Evolutionary conservation across 108 stramenopile genomes (phyloP), one percentile per base, ranked within the genome.

Genomic region (Epithemia pelagica): DNA sequence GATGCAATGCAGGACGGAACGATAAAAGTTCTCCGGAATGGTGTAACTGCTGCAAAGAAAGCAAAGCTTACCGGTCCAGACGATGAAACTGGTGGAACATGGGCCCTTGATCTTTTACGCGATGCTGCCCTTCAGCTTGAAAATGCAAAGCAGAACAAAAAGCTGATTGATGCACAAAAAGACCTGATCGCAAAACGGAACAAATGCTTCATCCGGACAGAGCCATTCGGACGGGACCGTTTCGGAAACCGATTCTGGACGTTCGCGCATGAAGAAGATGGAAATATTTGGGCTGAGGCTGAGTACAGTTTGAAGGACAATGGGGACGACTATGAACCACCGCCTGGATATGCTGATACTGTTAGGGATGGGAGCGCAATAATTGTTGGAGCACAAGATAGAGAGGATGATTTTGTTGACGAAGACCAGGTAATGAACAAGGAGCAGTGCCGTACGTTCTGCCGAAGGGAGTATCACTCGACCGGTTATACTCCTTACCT

Each of bases 1-100:
- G 92, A 93, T 76, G 89, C 89, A 23, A 93, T 93, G 58, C 80
- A 82, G 31, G 92, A 93, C 74, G 92, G 92, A 24, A 93, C 92
- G n/a, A 82, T 93, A 22, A 93, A 89, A 70, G 81, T 84, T 21
- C 77, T 93, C 1, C 73, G 83, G 28, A 68, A 70, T 59, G 92
- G 89, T 23, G 87, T 93, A 51, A 78, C 80, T 46, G 59, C 76
- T 37, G 87, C 92, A 8, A 89, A 93, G 59, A 76, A 82, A 22
- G 89, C 89, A 28, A 78, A 76, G 30, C 75, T 93, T 10, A 79
- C 82, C 26, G 86, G 85, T 57, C 70, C 72, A 23, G 89, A 93
- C 65, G 82, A 86, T 7, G 70, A 79, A 28, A 90, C 85, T 23
- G 86, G 86, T 58, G 88, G 89, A 2, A 65, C 87, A 51, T 90